Percentiles rank a stretch among this genome's conserved stretches.
Evolutionary conservation across 768 basidiomycete species (phyloP).

Genomic region (Mycena crocata): DNA sequence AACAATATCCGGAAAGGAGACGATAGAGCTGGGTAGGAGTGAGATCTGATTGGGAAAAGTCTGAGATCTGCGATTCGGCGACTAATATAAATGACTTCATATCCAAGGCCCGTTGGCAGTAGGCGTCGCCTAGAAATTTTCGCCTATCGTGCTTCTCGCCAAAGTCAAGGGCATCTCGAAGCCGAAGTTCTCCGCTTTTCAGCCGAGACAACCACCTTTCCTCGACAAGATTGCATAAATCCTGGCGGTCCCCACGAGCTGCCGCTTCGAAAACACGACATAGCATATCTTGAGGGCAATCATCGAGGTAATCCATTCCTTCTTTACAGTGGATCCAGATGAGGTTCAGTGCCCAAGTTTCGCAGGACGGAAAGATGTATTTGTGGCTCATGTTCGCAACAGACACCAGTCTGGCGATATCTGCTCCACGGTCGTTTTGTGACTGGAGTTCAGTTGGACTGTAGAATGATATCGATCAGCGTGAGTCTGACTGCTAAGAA

Average conservation of each 20-base stretch:
- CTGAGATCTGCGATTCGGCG: not conserved
- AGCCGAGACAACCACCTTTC: conserved; percentile 12
- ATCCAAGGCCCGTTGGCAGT: conserved; percentile 15
- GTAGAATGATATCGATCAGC: not conserved
- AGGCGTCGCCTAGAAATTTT: conserved; percentile 3
- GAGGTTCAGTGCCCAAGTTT: conserved; percentile 16
- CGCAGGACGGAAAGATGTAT: conserved; percentile 14
- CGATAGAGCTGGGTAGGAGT: not conserved
- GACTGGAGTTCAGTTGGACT: conserved; percentile 1
- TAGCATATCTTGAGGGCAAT: conserved; percentile 5
- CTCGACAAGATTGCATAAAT: conserved; percentile 10
- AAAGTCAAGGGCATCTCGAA: conserved; percentile 12
- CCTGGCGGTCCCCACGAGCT: not conserved
- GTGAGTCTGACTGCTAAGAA: too few relatives aligned
- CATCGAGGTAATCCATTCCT: conserved; percentile 1
- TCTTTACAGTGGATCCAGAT: conserved; percentile 5
- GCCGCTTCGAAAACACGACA: conserved; percentile 1
- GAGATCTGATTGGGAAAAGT: conserved; percentile 4
- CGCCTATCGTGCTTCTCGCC: conserved; percentile 13
- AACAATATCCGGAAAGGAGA: conserved; percentile 17
- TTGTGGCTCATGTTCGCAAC: conserved; percentile 24
- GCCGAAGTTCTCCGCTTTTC: not conserved
- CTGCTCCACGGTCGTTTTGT: not conserved
- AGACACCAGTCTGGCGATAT: not conserved
- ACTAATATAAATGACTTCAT: not conserved